A percentile compares a stretch with the other conserved stretches of the same genome.
Evolutionary conservation across 768 basidiomycete genomes (phyloP).

Genomic region (Suillus tomentosus): DNA sequence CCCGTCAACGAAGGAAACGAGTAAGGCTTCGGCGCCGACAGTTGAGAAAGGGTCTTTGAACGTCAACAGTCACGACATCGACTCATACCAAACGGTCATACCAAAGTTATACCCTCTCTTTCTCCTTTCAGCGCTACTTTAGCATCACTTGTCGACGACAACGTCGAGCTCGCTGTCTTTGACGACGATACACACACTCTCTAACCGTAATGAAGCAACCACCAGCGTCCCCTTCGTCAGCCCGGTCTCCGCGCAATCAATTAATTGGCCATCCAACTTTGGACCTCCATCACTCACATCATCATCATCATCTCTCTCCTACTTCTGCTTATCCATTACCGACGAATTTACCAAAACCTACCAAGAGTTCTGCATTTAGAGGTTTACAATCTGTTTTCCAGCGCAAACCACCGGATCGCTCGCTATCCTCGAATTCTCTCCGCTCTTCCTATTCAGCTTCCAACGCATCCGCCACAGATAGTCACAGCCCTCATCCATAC

Average conservation of each 20-base stretch:
- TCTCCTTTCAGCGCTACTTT: slow-evolving; percentile 13
- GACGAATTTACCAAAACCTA: slow-evolving; percentile 30
- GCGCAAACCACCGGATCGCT: slow-evolving; percentile 41
- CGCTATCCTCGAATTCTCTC: slow-evolving; percentile 52
- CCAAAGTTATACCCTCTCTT: slow-evolving; percentile 5
- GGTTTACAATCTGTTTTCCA: slow-evolving; percentile 56
- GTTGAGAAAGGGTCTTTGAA: background rate
- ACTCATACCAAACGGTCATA: background rate
- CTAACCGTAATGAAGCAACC: slow-evolving; percentile 33
- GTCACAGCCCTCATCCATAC: slow-evolving; percentile 50
- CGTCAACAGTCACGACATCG: background rate
- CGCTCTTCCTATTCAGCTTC: slow-evolving; percentile 46
- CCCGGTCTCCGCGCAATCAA: slow-evolving; percentile 43
- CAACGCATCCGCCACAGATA: slow-evolving; percentile 42
- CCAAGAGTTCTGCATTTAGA: slow-evolving; percentile 37
- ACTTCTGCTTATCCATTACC: slow-evolving; percentile 41
- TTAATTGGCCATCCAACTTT: slow-evolving; percentile 36
- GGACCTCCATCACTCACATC: slow-evolving; percentile 35
- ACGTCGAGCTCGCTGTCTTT: slow-evolving; percentile 15
- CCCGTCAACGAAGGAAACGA: slow-evolving; percentile 4
- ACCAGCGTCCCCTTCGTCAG: slow-evolving; percentile 32
- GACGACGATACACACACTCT: slow-evolving; percentile 9
- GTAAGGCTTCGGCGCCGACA: background rate
- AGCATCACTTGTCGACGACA: slow-evolving; percentile 5
- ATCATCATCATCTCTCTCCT: slow-evolving; percentile 46